Conservation (phyloP, 352 stramenopile species). For the Phytophthora idaei region DNA sequence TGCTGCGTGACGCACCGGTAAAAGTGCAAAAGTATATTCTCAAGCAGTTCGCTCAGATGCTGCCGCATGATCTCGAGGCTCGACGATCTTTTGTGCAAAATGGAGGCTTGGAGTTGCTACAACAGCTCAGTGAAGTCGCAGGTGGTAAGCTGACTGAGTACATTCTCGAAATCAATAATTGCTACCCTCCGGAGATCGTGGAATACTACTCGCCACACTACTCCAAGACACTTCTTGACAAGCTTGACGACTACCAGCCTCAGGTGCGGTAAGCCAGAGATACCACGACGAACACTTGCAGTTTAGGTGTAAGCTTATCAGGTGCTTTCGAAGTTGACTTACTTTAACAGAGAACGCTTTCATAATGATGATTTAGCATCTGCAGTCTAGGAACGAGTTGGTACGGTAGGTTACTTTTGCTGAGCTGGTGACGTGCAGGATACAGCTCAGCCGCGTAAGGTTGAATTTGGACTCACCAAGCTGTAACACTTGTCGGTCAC, state of each 20-base stretch:
- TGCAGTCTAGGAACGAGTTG: neutral
- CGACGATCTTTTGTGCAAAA: constrained; percentile 93
- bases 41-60: constrained; percentile 94
- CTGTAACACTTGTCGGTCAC: neutral
- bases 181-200: constrained; percentile 95
- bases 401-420: neutral
- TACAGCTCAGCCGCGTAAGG: neutral
- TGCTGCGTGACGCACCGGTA: constrained; percentile 91
- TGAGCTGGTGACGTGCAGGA: neutral
- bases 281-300: neutral
- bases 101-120: constrained; percentile 92
- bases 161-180: constrained; percentile 96
- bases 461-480: neutral
- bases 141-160: constrained; percentile 95
- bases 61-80: constrained; percentile 94
- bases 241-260: constrained; percentile 95
- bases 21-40: constrained; percentile 98
- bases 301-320: neutral
- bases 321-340: constrained; percentile 6
- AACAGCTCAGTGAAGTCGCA: constrained; percentile 92
- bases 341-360: neutral
- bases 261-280: constrained; percentile 66
- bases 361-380: neutral
- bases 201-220: constrained; percentile 97
- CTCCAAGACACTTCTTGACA: constrained; percentile 95